Base-by-base conservation (phyloP, 2,329 filamentous ascomycete genomes). In the Aspergillus vadensis region DNA sequence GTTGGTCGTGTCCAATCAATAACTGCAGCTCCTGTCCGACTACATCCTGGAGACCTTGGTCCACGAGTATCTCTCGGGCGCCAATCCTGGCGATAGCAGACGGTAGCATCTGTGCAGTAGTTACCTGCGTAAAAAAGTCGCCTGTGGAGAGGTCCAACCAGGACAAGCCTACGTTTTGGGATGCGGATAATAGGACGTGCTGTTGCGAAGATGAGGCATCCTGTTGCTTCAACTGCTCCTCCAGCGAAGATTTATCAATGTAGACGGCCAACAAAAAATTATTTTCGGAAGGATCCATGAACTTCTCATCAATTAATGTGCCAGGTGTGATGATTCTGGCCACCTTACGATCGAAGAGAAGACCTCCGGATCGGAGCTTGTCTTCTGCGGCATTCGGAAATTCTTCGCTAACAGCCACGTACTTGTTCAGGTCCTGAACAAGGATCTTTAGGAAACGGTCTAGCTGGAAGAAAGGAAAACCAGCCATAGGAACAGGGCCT, bases 131-230 rank as follows among this genome's bases (percentile, higher is more conserved):
- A 70, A 88, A 92, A 77, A 99, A 99, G 69, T 94, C 91, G 14
- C 95, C 95, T 2, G 95, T 99, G 8, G 95, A 97, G 25, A 98
- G 79, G 76, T 99, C 95, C 50, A 98, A 81, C 95, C 95, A 99
- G 43, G 95, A 91, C 53, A 99, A 80, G 3, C 95, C 95, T 59
- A 96, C 80, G 49, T 77, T 76, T 55, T 83, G 75, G 30, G 72
- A 70, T 5, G 72, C 65, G 21, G 72, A 71, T 14, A 73, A 67
- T 30, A 70, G 62, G 38, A 73, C 59, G 60, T 74, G 70, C 50
- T 72, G 70, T 23, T 66, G 57, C 10, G 67, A 69, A n/a, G 64
- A 63, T 53, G n/a, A 32, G 12, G 64, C 65, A 36, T 65, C 62
- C n/a, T 69, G 59, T 8, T 62, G 57, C 19, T 57, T 74, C 57